Evolutionary conservation across 1,139 yeast genomes (phyloP), one percentile per base, ranked within the genome.

Genomic region (Saccharomyces hybrid): DNA sequence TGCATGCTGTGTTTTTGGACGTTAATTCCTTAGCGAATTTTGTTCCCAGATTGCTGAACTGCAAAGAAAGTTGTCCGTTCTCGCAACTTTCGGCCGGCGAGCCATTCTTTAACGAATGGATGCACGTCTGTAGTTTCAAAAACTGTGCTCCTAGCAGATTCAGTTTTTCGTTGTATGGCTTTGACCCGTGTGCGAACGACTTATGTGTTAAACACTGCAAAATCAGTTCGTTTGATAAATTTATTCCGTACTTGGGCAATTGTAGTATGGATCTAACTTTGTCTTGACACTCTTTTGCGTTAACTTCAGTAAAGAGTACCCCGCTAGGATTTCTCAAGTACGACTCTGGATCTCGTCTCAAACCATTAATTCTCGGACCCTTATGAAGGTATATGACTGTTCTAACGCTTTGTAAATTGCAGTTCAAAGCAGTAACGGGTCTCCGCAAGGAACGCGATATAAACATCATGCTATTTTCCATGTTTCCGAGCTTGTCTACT

Each of bases 161-260:
- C 64, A 91, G 76, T 69, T 86, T 87, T 67, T 89, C 96, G 71
- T 91, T 91, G 71, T 85, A 88, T 20, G 97, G 96, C 64, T 84
- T 83, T 58, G 81, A 76, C 14, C 96, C 97, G 71, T 88, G 95
- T 7, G 95, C 95, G 76, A 90, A 91, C 46, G 96, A 88, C 73
- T 91, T 91, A 73, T 91, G 97, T 11, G 97, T 90, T 64, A 90
- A 74, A 38, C 87, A 83, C 72, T 91, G 97, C 57, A 89, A 73
- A 42, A 86, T 75, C 56, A 87, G 63, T 7, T 58, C 57, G 51
- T 65, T 63, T 5, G 64, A 55, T 28, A 68, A 52, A 13, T 61
- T 49, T 14, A 68, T 59, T 16, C 59, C 60, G 52, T 58, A 61
- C 23, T 65, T 59, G 28, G 68, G 63, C 28, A 77, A 73, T 6